Conservation (phyloP, 2,329 filamentous ascomycete genomes). For the Calonectria hawksworthii region DNA sequence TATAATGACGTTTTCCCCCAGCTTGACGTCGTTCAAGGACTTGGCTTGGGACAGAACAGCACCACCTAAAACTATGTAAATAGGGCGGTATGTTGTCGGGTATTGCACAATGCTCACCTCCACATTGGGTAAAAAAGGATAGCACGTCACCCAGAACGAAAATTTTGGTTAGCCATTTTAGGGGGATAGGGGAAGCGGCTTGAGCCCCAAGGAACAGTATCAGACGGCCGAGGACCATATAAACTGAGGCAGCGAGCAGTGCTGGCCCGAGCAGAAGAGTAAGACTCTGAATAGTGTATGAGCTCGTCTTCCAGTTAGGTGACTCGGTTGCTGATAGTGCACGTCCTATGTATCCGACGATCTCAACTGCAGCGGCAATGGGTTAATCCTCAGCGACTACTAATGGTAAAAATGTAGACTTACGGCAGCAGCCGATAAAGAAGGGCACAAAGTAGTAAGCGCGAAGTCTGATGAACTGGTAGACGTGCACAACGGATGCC, state of each 20-base stretch:
- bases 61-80: not conserved
- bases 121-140: conserved; percentile 51
- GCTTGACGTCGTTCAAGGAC: not conserved
- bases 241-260: conserved; percentile 57
- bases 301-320: conserved; percentile 48
- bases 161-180: conserved; percentile 54
- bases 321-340: conserved; percentile 55
- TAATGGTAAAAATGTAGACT: conserved; percentile 22
- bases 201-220: not conserved
- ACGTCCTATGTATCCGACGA: conserved; percentile 59
- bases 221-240: conserved; percentile 44
- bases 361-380: conserved; percentile 26
- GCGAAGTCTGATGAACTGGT: conserved; percentile 52
- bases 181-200: not conserved
- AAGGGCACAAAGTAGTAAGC: conserved; percentile 66
- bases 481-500: conserved; percentile 49
- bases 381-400: not conserved
- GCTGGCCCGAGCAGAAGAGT: conserved; percentile 53
- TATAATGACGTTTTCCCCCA: not conserved
- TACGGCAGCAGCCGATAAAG: conserved; percentile 61
- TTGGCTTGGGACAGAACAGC: not conserved
- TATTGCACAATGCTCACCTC: conserved; percentile 18
- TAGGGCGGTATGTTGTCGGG: too few species aligned
- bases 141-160: conserved; percentile 63
- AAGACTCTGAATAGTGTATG: conserved; percentile 53